Percentiles rank a stretch among this genome's conserved stretches.
These are phyloP conservation scores for Microdochium paspali DNA, from an alignment of 2,329 filamentous ascomycete genomes.

Conservation along the genomic window DNA sequence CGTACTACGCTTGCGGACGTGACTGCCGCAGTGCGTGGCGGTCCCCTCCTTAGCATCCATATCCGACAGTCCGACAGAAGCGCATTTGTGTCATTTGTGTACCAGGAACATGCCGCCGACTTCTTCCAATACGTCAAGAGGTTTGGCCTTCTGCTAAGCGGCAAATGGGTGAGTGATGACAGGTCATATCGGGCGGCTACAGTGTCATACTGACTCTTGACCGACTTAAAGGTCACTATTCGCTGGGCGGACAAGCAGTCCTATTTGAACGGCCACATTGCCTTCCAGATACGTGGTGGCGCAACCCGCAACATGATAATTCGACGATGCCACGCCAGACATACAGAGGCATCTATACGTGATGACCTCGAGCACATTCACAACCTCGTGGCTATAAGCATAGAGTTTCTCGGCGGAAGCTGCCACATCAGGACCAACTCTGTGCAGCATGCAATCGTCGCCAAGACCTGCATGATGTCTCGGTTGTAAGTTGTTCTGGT, in stretches of 20 bases:
- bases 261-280: constrained; percentile 51
- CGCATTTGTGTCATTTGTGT: constrained; percentile 62
- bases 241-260: constrained; percentile 66
- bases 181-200: too few species aligned
- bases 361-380: constrained; percentile 76
- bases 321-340: constrained; percentile 41
- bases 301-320: constrained; percentile 69
- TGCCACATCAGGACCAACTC: constrained; percentile 70
- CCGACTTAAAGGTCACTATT: constrained; percentile 63
- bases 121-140: constrained; percentile 57
- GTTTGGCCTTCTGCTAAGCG: constrained; percentile 59
- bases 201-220: too few species aligned
- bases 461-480: constrained; percentile 69
- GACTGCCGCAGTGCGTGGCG: constrained; percentile 56
- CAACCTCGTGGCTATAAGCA: constrained; percentile 60
- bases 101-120: constrained; percentile 48
- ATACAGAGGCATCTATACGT: constrained; percentile 57
- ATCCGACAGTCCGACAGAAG: constrained; percentile 48
- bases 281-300: constrained; percentile 52
- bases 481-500: constrained; percentile 29
- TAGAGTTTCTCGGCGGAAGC: constrained; percentile 48
- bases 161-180: constrained; percentile 59
- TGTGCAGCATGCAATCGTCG: constrained; percentile 65
- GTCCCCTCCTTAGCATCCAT: constrained; percentile 59
- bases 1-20: constrained; percentile 57